These are phyloP conservation scores for Penstemon barbatus DNA, from an alignment of 257 asterid species.

Conservation along the genomic window DNA sequence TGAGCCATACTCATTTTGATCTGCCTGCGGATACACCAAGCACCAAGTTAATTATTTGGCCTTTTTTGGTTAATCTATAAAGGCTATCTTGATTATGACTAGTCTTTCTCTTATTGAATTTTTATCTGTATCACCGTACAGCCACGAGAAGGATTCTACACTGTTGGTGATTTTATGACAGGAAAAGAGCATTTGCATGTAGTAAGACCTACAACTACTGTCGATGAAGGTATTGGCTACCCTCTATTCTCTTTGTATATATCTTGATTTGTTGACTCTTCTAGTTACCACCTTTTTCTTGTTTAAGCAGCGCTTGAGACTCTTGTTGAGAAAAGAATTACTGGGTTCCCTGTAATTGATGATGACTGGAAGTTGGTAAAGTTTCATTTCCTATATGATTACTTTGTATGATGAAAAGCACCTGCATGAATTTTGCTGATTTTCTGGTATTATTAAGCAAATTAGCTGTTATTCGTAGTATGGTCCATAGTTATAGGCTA, in stretches of 20 bases:
- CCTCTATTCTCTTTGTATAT: neutral
- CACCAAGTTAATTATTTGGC: neutral
- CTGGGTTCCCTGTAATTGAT: conserved; percentile 94
- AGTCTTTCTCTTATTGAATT: conserved; percentile 10
- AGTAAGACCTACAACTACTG: conserved; percentile 69
- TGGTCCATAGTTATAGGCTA: too few species aligned
- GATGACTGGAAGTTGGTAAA: conserved; percentile 92
- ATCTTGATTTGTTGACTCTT: conserved; percentile 10
- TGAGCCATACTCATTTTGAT: too few species aligned
- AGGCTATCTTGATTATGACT: too few species aligned
- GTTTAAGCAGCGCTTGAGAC: conserved; percentile 64
- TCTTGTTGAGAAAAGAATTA: conserved; percentile 79
- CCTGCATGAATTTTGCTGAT: conserved; percentile 15
- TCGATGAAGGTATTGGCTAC: conserved; percentile 68
- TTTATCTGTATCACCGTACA: conserved; percentile 33
- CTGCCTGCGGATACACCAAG: too few species aligned
- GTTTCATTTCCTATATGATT: conserved; percentile 11
- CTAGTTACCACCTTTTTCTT: conserved; percentile 20
- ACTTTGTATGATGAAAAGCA: too few species aligned
- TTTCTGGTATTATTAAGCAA: conserved; percentile 3
- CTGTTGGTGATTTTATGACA: conserved; percentile 94
- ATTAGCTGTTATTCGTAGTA: conserved; percentile 14
- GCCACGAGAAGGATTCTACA: conserved; percentile 60
- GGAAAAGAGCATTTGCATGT: conserved; percentile 60
- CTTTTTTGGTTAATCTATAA: neutral